Evolutionary conservation across 805 yeast species (phyloP), one percentile per base, ranked within the genome.

Genomic region (Dipodascopsis uninucleata): DNA sequence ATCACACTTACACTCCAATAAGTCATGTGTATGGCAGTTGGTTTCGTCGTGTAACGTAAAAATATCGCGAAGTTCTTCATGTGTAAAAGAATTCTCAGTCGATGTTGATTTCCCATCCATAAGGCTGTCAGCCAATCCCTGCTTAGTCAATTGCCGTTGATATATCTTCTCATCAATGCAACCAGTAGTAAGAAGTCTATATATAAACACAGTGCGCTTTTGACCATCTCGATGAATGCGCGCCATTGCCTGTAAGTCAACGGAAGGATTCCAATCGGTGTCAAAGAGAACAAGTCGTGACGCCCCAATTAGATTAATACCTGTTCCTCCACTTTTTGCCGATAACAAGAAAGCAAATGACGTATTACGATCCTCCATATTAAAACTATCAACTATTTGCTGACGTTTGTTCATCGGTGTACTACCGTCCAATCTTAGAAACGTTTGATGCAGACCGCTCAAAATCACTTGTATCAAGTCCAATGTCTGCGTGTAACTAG

Each of bases 211-310:
- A 0, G 86, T 86, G 36, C 67, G 74, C 37, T 66, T 76, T 61
- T 93, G 98, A 0, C 98, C 98, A 62, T 90, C 97, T 57, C 98
- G 71, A 60, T 90, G 96, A 5, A 93, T 81, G 52, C 98, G 69
- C 1, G 97, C 95, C 94, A 90, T 85, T 0, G 97, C 95, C 62
- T 93, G 98, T 26, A 84, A 63, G 60, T 93, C 98, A 9, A 82
- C 74, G 0, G 96, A 78, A 0, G 98, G 98, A 53, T 93, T 93
- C 98, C 98, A 93, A 60, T 93, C 97, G 53, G 93, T 86, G 61
- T 93, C 98, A 59, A 85, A 83, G 18, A 93, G 66, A 4, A 93
- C 73, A 31, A 93, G 66, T 22, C 97, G 67, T 0, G 95, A 85
- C 0, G 95, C 98, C 0, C 97, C 98, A 26, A 85, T 75, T 26